Evolutionary conservation across 1,284 basidiomycete genomes (phyloP).

Genomic region (Cryptococcus amylolentus): DNA sequence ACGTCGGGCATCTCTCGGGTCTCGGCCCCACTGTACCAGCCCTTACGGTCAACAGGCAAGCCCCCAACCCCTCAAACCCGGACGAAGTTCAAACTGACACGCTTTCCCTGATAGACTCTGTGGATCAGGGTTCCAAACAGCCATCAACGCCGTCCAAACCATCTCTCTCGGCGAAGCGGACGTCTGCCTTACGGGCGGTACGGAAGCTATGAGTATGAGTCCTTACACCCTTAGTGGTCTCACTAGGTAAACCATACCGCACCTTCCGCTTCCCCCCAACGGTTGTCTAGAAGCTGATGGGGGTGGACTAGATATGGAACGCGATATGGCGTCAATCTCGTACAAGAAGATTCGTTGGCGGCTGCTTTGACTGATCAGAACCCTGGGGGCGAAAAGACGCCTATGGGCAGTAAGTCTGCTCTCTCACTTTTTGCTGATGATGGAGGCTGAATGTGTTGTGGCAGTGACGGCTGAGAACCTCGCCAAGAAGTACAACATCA

Average conservation of each 20-base stretch:
- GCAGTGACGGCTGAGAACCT: conserved; percentile 57
- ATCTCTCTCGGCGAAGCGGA: conserved; percentile 55
- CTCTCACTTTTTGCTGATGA: not conserved
- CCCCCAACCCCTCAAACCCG: not conserved
- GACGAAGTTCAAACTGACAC: not conserved
- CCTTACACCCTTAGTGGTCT: conserved; percentile 53
- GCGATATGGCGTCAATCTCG: conserved; percentile 55
- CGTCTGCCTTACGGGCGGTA: conserved; percentile 56
- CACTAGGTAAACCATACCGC: conserved; percentile 41
- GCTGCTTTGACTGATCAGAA: conserved; percentile 56
- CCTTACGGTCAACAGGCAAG: conserved; percentile 54
- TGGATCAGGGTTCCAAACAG: conserved; percentile 56
- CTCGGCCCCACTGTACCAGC: conserved; percentile 55
- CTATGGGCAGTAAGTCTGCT: conserved; percentile 51
- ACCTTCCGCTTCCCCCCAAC: not conserved
- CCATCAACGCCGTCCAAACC: conserved; percentile 56
- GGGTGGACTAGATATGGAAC: conserved; percentile 32
- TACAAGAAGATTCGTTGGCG: conserved; percentile 57
- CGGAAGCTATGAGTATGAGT: conserved; percentile 56
- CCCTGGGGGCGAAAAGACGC: conserved; percentile 50
- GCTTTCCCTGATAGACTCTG: conserved; percentile 50
- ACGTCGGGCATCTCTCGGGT: conserved; percentile 56
- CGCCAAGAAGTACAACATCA: conserved; percentile 55
- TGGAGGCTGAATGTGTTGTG: not conserved
- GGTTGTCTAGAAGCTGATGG: not conserved